A percentile compares a stretch with the other conserved stretches of the same genome.
Evolutionary conservation across 257 asterid species (phyloP).

Genomic region (Solanum tarapatanum): DNA sequence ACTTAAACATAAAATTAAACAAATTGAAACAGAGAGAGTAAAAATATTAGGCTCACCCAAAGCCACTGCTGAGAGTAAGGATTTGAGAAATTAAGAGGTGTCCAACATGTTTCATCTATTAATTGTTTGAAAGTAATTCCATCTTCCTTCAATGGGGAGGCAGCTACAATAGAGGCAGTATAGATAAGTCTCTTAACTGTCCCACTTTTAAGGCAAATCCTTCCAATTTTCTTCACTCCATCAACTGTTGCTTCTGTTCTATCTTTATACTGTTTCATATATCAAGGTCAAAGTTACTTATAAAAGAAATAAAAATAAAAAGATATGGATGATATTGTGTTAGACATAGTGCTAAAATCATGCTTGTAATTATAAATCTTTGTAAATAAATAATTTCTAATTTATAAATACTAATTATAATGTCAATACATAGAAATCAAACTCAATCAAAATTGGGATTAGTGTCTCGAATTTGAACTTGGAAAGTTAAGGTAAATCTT

Average conservation of each 20-base stretch:
- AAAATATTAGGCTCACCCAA: neutral
- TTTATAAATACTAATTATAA: no score
- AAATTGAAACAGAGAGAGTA: no score
- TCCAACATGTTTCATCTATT: slow-evolving; percentile 58
- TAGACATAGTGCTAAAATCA: neutral
- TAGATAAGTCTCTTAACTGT: slow-evolving; percentile 33
- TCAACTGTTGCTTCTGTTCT: slow-evolving; percentile 40
- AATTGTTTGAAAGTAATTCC: slow-evolving; percentile 26
- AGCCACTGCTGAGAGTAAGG: neutral
- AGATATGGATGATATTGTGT: no score
- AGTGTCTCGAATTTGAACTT: neutral
- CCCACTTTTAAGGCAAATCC: slow-evolving; percentile 16
- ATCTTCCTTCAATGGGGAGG: slow-evolving; percentile 31
- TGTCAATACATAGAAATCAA: no score
- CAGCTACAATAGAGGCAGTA: slow-evolving; percentile 38
- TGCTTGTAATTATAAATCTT: no score
- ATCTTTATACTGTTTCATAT: slow-evolving; percentile 26
- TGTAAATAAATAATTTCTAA: no score
- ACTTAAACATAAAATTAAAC: no score
- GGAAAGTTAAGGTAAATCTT: neutral
- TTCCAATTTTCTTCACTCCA: slow-evolving; percentile 24
- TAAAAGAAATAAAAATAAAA: no score
- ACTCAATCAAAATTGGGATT: no score
- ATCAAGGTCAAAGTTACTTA: neutral
- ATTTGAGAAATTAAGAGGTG: slow-evolving; percentile 31